phyloP scores from a whole-genome alignment of 352 stramenopile species.

The Phytophthora hibernalis region DNA sequence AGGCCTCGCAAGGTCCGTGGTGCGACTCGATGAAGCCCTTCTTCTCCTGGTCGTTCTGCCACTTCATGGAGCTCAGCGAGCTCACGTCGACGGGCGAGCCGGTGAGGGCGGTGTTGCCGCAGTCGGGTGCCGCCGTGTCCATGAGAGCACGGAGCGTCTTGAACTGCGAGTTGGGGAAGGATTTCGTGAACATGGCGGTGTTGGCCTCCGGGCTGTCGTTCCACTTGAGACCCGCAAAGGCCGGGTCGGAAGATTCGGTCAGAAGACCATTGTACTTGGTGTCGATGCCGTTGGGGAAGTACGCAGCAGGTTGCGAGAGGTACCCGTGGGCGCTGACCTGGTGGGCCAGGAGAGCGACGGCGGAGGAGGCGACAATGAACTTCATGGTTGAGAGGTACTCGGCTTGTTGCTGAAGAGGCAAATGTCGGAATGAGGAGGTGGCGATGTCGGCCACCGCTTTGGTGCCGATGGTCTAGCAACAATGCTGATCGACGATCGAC shows the following conservation, averaged over 20 bases:
- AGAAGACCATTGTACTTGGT: slow-evolving; percentile 36
- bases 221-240: slow-evolving; percentile 40
- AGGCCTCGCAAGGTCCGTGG: slow-evolving; percentile 56
- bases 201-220: slow-evolving; percentile 37
- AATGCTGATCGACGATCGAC: slow-evolving; percentile 11
- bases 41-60: slow-evolving; percentile 54
- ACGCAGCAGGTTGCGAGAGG: slow-evolving; percentile 40
- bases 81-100: slow-evolving; percentile 42
- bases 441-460: background rate
- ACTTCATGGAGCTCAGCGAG: slow-evolving; percentile 44
- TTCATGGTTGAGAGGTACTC: slow-evolving; percentile 24
- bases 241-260: slow-evolving; percentile 30
- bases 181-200: slow-evolving; percentile 37
- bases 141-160: slow-evolving; percentile 44
- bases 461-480: slow-evolving; percentile 21
- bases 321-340: slow-evolving; percentile 48
- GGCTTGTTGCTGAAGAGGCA: slow-evolving; percentile 25
- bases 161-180: slow-evolving; percentile 41
- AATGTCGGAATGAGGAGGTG: slow-evolving; percentile 33
- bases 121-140: slow-evolving; percentile 38
- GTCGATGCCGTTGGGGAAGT: slow-evolving; percentile 41
- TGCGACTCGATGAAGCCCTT: slow-evolving; percentile 55
- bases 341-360: slow-evolving; percentile 28
- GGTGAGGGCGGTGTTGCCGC: slow-evolving; percentile 29
- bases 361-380: slow-evolving; percentile 30